Evolutionary conservation across 805 yeast genomes (phyloP).

Genomic region (Phaffomyces antillensis): DNA sequence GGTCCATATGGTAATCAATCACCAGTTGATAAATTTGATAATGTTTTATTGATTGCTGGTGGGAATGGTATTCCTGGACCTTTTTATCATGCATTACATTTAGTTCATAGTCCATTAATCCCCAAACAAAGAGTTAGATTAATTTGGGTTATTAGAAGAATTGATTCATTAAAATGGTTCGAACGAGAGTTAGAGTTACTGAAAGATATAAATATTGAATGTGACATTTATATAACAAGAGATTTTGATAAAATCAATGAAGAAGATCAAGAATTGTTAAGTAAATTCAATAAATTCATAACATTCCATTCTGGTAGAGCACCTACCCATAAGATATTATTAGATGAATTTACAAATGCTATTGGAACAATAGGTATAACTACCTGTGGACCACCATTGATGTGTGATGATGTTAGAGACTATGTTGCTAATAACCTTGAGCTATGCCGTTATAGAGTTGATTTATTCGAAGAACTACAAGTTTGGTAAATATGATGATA

Average conservation of each 20-base stretch:
- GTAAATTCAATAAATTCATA: conserved; percentile 16
- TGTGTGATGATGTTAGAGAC: conserved; percentile 53
- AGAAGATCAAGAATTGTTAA: neutral
- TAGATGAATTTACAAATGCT: conserved; percentile 31
- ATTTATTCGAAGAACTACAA: conserved; percentile 70
- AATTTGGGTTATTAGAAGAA: conserved; percentile 58
- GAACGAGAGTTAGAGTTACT: conserved; percentile 15
- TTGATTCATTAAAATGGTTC: conserved; percentile 45
- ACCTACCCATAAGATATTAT: conserved; percentile 31
- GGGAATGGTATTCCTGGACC: conserved; percentile 51
- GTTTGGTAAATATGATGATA: conserved; percentile 45
- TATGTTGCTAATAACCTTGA: conserved; percentile 37
- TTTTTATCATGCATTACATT: conserved; percentile 32
- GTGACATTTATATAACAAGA: conserved; percentile 37
- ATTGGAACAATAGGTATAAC: conserved; percentile 43
- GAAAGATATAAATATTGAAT: conserved; percentile 31
- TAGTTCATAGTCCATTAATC: conserved; percentile 18
- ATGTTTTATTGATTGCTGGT: conserved; percentile 38
- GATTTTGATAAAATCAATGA: conserved; percentile 11
- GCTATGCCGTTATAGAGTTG: conserved; percentile 43
- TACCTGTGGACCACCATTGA: conserved; percentile 58
- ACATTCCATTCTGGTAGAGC: conserved; percentile 42
- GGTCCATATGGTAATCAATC: conserved; percentile 54
- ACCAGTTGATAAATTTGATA: conserved; percentile 32
- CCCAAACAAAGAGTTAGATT: conserved; percentile 35